phyloP scores from a whole-genome alignment of 768 basidiomycete species.

The Bullera alba region DNA sequence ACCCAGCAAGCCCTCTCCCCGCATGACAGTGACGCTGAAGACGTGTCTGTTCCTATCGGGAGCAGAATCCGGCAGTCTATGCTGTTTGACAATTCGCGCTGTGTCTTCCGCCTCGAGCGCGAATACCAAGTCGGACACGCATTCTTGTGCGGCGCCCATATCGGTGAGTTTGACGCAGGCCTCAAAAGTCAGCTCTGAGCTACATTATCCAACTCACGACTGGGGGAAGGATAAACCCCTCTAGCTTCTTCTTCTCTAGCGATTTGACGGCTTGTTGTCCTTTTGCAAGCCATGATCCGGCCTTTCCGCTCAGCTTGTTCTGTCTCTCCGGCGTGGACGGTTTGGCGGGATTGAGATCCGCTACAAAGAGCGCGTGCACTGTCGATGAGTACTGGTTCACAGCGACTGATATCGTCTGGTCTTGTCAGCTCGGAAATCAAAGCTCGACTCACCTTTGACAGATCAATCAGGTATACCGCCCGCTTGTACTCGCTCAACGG shows the following conservation, averaged over 20 bases:
- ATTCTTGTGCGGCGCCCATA: conserved; percentile 36
- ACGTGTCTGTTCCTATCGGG: conserved; percentile 12
- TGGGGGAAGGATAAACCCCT: conserved; percentile 39
- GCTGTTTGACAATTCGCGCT: conserved; percentile 30
- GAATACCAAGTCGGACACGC: conserved; percentile 34
- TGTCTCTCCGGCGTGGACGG: conserved; percentile 19
- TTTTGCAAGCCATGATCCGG: conserved; percentile 44
- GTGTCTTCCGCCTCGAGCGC: conserved; percentile 44
- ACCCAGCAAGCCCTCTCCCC: conserved; percentile 37
- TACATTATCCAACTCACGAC: conserved; percentile 19
- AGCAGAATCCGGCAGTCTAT: conserved; percentile 5
- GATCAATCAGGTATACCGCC: conserved; percentile 42
- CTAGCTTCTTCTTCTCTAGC: conserved; percentile 40
- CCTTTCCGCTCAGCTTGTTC: conserved; percentile 33
- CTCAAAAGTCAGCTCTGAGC: conserved; percentile 4
- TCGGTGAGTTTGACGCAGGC: conserved; percentile 45
- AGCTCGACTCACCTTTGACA: conserved; percentile 37
- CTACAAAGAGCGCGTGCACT: conserved; percentile 38
- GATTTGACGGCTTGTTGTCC: conserved; percentile 43
- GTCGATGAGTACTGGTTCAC: conserved; percentile 40
- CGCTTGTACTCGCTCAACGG: conserved; percentile 42
- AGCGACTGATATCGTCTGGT: conserved; percentile 36
- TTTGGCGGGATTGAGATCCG: conserved; percentile 30
- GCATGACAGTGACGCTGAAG: conserved; percentile 33
- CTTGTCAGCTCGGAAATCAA: background rate